Conservation (phyloP, 495 filamentous ascomycete genomes). For the Hapsidospora chrysogenum region DNA sequence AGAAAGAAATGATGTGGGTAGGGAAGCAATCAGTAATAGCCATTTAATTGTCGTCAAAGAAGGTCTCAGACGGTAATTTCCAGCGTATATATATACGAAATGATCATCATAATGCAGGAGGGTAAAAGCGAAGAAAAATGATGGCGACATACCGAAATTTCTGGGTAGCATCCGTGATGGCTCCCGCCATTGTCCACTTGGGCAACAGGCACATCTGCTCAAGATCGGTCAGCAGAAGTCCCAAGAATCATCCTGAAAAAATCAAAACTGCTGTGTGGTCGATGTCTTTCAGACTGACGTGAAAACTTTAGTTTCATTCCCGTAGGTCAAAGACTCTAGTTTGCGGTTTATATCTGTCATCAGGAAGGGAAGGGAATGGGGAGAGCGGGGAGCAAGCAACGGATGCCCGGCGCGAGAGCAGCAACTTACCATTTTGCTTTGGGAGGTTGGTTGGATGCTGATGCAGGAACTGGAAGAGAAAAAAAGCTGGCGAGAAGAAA, state of each 20-base stretch:
- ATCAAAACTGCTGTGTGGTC: background rate
- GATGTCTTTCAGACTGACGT: slow-evolving; percentile 87
- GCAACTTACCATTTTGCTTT: background rate
- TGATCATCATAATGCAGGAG: slow-evolving; percentile 55
- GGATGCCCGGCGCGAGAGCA: background rate
- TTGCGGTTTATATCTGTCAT: slow-evolving; percentile 76
- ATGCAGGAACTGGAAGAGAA: background rate
- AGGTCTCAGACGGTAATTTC: slow-evolving; percentile 98
- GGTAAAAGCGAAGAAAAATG: background rate
- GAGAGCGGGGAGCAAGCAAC: too few relatives aligned
- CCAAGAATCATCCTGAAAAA: too few relatives aligned
- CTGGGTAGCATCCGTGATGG: background rate
- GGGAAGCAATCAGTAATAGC: slow-evolving; percentile 64
- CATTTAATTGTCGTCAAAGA: slow-evolving; percentile 73
- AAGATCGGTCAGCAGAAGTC: too few relatives aligned
- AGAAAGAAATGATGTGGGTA: background rate
- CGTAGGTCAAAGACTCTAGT: slow-evolving; percentile 99
- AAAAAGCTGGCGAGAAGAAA: background rate
- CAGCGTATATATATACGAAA: slow-evolving; percentile 2
- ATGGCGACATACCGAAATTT: slow-evolving; percentile 5
- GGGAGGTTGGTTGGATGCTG: background rate
- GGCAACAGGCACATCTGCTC: too few relatives aligned
- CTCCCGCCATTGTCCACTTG: background rate
- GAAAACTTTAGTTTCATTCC: slow-evolving; percentile 90
- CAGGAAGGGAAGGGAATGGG: slow-evolving; percentile 15